Conservation (phyloP, 345 rosid species). For the Hibiscus tridactylites region DNA sequence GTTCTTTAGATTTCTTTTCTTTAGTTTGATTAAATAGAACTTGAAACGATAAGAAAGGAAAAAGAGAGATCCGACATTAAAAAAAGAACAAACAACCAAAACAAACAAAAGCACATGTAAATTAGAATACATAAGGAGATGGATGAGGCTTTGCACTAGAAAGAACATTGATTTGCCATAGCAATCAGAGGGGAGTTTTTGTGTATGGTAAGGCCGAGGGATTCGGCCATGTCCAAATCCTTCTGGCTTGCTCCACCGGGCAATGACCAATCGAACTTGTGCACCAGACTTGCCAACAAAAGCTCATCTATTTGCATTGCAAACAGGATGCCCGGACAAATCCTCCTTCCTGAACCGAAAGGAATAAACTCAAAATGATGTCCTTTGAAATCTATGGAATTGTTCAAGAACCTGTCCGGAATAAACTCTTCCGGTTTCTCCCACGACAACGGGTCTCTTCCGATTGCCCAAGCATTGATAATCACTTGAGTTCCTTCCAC, state of each 20-base stretch:
- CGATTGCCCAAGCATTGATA: background rate
- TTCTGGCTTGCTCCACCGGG: background rate
- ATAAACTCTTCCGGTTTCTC: background rate
- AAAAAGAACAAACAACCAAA: no score
- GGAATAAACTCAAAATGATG: background rate
- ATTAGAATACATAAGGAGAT: background rate
- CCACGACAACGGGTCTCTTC: background rate
- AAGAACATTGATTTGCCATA: background rate
- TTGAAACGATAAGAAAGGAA: no score
- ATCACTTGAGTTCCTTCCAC: background rate
- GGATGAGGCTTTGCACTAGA: background rate
- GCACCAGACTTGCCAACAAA: background rate
- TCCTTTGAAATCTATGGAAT: background rate
- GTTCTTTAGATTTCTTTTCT: no score
- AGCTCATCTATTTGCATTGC: background rate
- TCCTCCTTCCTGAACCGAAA: background rate
- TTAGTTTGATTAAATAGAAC: no score
- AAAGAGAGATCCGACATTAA: no score
- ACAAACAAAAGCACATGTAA: background rate
- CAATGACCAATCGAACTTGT: background rate
- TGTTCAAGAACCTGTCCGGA: background rate
- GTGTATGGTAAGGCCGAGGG: background rate
- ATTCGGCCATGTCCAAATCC: constrained; percentile 4
- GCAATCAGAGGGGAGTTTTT: constrained; percentile 5
- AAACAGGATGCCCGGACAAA: background rate